Evolutionary conservation across 1,139 yeast species (phyloP).

Genomic region (Suhomyces atakaporum): DNA sequence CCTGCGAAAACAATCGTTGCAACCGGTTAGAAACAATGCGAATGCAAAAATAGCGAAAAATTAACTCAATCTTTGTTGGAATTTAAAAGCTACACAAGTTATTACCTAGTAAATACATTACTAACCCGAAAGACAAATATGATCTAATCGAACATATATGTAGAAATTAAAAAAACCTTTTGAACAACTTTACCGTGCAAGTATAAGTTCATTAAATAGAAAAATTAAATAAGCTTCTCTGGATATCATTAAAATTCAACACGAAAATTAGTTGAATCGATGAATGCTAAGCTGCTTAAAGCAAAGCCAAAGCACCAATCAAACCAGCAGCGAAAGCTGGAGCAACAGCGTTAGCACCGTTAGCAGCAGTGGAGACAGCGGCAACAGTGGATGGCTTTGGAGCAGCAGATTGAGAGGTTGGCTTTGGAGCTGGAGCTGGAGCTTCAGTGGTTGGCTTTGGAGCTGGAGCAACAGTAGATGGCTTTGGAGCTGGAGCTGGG

Average conservation of each 20-base stretch:
- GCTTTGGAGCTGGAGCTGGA: constrained; percentile 14
- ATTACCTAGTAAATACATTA: constrained; percentile 10
- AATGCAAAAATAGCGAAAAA: no score
- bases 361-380: constrained; percentile 14
- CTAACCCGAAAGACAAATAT: constrained; percentile 13
- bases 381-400: constrained; percentile 14
- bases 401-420: constrained; percentile 13
- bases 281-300: constrained; percentile 11
- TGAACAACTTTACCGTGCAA: constrained; percentile 9
- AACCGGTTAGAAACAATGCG: background rate
- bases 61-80: no score
- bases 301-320: constrained; percentile 20
- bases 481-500: constrained; percentile 15
- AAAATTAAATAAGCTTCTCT: constrained; percentile 2
- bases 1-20: background rate
- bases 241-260: constrained; percentile 3
- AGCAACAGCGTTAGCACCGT: constrained; percentile 16
- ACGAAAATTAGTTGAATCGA: constrained; percentile 1
- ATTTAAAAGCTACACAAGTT: background rate
- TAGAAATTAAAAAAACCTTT: constrained; percentile 10
- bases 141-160: constrained; percentile 7
- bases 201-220: constrained; percentile 3
- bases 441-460: constrained; percentile 12
- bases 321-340: constrained; percentile 21
- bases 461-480: constrained; percentile 13